Percentiles rank a stretch among this genome's conserved stretches.
phyloP scores from a whole-genome alignment of 495 filamentous ascomycete species.

The Oidiodendron maius region DNA sequence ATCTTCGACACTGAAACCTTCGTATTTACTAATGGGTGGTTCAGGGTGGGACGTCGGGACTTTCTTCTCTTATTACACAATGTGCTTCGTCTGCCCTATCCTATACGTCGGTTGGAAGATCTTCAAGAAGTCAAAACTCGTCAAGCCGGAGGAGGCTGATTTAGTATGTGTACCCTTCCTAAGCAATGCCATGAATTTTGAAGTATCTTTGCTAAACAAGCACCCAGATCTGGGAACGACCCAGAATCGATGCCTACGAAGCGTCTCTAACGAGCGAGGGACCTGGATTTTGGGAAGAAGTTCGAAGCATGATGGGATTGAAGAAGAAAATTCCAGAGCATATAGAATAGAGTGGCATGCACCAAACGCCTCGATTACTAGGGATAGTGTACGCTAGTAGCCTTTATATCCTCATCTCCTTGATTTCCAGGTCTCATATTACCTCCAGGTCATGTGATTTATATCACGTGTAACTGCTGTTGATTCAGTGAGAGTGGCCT shows the following conservation, averaged over 20 bases:
- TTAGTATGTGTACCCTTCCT: slow-evolving; percentile 25
- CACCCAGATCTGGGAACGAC: slow-evolving; percentile 33
- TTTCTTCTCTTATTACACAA: slow-evolving; percentile 72
- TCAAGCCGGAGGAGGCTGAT: slow-evolving; percentile 56
- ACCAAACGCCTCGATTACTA: too few species aligned
- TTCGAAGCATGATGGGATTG: slow-evolving; percentile 31
- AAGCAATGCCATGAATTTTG: slow-evolving; percentile 9
- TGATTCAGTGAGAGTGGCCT: too few species aligned
- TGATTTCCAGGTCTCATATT: too few species aligned
- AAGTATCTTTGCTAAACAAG: background rate
- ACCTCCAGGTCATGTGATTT: too few species aligned
- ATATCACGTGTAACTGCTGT: too few species aligned
- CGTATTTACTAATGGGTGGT: background rate
- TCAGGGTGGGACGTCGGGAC: slow-evolving; percentile 66
- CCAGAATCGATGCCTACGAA: slow-evolving; percentile 64
- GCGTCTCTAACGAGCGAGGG: slow-evolving; percentile 23
- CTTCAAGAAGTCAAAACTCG: slow-evolving; percentile 52
- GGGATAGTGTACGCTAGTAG: too few species aligned
- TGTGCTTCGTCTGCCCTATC: slow-evolving; percentile 62
- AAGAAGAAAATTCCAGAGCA: slow-evolving; percentile 19
- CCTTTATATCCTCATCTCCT: too few species aligned
- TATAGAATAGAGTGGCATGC: slow-evolving; percentile 1
- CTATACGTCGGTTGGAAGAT: slow-evolving; percentile 69
- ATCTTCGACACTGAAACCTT: background rate
- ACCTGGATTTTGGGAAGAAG: slow-evolving; percentile 37